phyloP scores from a whole-genome alignment of 2,329 filamentous ascomycete species.

The Talaromyces islandicus region DNA sequence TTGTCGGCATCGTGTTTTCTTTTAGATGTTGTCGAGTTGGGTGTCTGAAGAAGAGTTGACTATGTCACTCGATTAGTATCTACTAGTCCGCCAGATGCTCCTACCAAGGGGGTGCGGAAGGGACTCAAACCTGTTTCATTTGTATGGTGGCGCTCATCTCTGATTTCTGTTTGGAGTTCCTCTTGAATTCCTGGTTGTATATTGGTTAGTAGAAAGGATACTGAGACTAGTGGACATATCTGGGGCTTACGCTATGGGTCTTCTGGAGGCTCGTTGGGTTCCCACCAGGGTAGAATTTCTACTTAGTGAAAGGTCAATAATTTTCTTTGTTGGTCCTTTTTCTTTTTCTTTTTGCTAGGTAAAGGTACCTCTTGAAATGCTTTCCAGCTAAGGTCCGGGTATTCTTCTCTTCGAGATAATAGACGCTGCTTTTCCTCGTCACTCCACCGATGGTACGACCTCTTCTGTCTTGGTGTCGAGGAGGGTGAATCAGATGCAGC shows the following conservation, averaged over 20 bases:
- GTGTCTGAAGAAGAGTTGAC: neutral
- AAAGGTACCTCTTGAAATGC: neutral
- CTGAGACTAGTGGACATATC: too few species aligned
- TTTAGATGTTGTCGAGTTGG: neutral
- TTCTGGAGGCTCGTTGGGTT: neutral
- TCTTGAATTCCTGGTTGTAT: too few species aligned
- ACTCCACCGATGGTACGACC: neutral
- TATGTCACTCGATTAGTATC: neutral
- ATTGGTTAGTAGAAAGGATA: too few species aligned
- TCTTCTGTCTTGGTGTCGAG: neutral
- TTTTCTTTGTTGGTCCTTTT: neutral
- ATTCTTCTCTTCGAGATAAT: neutral
- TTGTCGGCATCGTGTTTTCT: neutral
- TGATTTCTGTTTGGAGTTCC: too few species aligned
- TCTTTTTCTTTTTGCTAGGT: neutral
- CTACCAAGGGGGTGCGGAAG: neutral
- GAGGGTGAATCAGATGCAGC: neutral
- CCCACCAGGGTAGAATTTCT: neutral
- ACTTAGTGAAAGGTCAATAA: neutral
- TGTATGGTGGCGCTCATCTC: neutral
- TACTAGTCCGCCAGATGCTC: neutral
- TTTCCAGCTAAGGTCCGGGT: neutral
- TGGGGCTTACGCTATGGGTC: neutral
- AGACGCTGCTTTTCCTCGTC: neutral
- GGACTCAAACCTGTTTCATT: neutral